Evolutionary conservation across 345 rosid genomes (phyloP).

Genomic region (Carallia pectinifolia): DNA sequence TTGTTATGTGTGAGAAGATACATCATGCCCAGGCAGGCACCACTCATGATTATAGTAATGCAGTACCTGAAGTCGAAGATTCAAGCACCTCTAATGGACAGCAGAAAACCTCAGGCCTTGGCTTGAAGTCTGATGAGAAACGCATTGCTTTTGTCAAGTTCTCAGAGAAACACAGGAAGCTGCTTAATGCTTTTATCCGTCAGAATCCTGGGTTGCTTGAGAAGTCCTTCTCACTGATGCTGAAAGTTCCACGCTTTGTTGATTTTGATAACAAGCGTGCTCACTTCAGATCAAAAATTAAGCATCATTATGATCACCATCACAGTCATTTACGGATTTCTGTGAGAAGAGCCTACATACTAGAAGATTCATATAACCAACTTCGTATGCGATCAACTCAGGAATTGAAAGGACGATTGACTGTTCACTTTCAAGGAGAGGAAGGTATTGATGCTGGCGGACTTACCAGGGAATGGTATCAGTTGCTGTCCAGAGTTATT

Average conservation of each 20-base stretch:
- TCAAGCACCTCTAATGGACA: constrained; percentile 46
- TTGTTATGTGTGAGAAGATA: constrained; percentile 82
- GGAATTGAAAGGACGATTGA: constrained; percentile 91
- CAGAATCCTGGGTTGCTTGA: constrained; percentile 92
- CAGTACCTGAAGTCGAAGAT: constrained; percentile 66
- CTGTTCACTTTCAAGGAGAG: constrained; percentile 95
- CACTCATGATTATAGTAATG: constrained; percentile 49
- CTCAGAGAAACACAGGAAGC: constrained; percentile 90
- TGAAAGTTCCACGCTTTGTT: constrained; percentile 91
- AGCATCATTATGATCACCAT: constrained; percentile 91
- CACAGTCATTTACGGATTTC: constrained; percentile 88
- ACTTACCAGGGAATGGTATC: constrained; percentile 99
- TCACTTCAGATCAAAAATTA: constrained; percentile 90
- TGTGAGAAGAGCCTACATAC: constrained; percentile 91
- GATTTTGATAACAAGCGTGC: constrained; percentile 95
- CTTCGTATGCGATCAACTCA: constrained; percentile 76
- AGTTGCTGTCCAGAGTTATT: constrained; percentile 86
- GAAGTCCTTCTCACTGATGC: constrained; percentile 94
- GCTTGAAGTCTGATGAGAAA: constrained; percentile 70
- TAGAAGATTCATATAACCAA: constrained; percentile 97
- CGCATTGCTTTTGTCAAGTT: constrained; percentile 75
- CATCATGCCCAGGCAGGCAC: constrained; percentile 75
- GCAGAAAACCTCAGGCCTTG: constrained; percentile 50
- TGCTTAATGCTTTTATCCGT: constrained; percentile 88
- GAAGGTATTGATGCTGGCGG: constrained; percentile 99